A percentile compares a stretch with the other conserved stretches of the same genome.
Conservation (phyloP, 1,284 basidiomycete species). For the Xerocomus minutiporus region DNA sequence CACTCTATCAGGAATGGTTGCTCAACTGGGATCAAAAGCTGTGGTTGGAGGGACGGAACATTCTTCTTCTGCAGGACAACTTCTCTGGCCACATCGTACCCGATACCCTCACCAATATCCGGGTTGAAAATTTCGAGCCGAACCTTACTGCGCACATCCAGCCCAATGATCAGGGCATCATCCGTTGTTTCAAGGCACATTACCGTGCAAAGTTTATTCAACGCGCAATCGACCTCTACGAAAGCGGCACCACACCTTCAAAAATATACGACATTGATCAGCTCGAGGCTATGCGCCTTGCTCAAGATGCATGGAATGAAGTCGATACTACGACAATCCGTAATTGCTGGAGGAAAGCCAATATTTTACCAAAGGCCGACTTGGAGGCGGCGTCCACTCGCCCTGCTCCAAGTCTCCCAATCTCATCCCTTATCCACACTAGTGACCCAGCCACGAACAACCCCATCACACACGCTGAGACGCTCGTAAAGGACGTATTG, state of each 20-base stretch:
- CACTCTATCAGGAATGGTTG: conserved; percentile 17
- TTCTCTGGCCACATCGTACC: not conserved
- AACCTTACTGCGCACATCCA: conserved; percentile 3
- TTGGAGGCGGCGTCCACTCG: accelerated
- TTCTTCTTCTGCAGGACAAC: conserved; percentile 8
- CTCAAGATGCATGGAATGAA: not conserved
- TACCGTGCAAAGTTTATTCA: not conserved
- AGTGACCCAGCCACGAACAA: no score
- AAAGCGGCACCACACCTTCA: not conserved
- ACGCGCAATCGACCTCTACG: not conserved
- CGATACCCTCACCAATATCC: not conserved
- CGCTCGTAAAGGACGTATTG: not conserved
- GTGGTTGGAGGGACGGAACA: not conserved
- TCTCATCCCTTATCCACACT: not conserved
- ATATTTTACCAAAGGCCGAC: conserved; percentile 1
- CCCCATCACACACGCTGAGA: not conserved
- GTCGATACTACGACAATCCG: not conserved
- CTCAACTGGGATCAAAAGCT: conserved; percentile 3
- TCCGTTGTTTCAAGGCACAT: not conserved
- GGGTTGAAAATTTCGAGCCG: not conserved
- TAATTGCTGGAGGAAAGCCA: conserved; percentile 10
- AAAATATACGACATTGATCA: not conserved
- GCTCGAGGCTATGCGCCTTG: not conserved
- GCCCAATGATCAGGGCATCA: not conserved
- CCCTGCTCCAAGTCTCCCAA: not conserved